Evolutionary conservation across 768 basidiomycete genomes (phyloP).

Genomic region (Fomitopsis pulvina): DNA sequence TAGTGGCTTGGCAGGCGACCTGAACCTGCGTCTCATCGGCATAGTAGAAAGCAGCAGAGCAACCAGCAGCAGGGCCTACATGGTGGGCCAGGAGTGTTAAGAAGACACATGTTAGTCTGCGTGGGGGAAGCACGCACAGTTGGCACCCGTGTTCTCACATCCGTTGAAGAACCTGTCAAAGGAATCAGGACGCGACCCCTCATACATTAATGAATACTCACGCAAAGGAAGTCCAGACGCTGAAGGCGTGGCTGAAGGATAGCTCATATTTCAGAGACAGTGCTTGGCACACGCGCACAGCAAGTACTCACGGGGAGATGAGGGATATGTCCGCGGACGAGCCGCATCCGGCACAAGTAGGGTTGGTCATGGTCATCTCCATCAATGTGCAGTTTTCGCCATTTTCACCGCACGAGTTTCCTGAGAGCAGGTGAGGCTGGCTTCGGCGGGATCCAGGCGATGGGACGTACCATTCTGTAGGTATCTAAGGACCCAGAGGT

Average conservation of each 20-base stretch:
- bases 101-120: background rate
- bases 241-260: conserved; percentile 31
- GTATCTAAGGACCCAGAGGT: conserved; percentile 24
- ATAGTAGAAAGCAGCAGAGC: conserved; percentile 37
- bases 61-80: conserved; percentile 29
- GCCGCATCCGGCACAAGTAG: conserved; percentile 35
- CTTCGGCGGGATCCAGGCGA: background rate
- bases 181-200: background rate
- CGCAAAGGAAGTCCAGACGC: conserved; percentile 34
- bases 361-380: conserved; percentile 42
- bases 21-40: conserved; percentile 43
- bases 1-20: conserved; percentile 34
- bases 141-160: conserved; percentile 38
- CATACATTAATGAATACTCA: conserved; percentile 9
- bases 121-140: conserved; percentile 28
- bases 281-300: too few species aligned
- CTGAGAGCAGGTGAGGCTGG: conserved; percentile 16
- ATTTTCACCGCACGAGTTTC: conserved; percentile 32
- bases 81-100: background rate
- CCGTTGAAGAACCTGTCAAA: conserved; percentile 8
- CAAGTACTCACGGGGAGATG: conserved; percentile 33
- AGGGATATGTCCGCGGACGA: conserved; percentile 44
- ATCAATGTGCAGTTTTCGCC: conserved; percentile 43
- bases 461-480: conserved; percentile 32
- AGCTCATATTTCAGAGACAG: too few species aligned